Base-by-base conservation (phyloP, 2,329 filamentous ascomycete species). In the Coniella lustricola region DNA sequence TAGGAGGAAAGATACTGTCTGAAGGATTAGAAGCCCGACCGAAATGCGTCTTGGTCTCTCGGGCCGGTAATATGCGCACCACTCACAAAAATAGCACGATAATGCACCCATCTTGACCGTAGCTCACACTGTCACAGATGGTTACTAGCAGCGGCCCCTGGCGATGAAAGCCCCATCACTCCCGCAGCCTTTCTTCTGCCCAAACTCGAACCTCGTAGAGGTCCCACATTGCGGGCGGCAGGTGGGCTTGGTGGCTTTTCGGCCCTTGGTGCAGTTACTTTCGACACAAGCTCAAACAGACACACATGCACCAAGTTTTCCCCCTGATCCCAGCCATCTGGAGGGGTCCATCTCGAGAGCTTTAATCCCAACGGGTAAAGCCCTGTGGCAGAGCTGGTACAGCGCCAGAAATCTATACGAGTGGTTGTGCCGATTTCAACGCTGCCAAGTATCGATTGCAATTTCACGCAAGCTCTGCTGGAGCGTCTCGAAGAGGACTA, bases 241-340 rank as follows among this genome's bases (percentile, higher is more conserved):
- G 50, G 47, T 43, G 37, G 38, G 38, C 25, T 29, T 29, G 25
- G 25, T 29, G 25, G 38, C 38, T 31, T 16, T 20, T 41, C 22
- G 38, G 38, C 21, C 38, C n/a, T 41, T n/a, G 2, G 20, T 39
- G n/a, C 13, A 25, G 16, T 33, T 17, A 29, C 10, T 10, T 5
- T 29, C 25, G 10, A 5, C 25, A 29, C 25, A 10, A 42, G 29
- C 29, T 33, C 29, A 21, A 33, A 17, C 40, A 32, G 18, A 31
- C 36, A 29, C 10, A 29, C 36, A 47, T 33, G 34, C 25, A 25
- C 39, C 29, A 46, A 45, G 50, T 46, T 42, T 42, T 36, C 12
- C 47, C 50, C 29, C 32, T 22, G 31, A 25, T 36, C 47, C 47
- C 50, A 43, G 36, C 50, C 46, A 52, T 52, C 50, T 39, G 47